A percentile compares a stretch with the other conserved stretches of the same genome.
Conservation (phyloP, 805 yeast genomes). For the Danielia reshetovae region DNA sequence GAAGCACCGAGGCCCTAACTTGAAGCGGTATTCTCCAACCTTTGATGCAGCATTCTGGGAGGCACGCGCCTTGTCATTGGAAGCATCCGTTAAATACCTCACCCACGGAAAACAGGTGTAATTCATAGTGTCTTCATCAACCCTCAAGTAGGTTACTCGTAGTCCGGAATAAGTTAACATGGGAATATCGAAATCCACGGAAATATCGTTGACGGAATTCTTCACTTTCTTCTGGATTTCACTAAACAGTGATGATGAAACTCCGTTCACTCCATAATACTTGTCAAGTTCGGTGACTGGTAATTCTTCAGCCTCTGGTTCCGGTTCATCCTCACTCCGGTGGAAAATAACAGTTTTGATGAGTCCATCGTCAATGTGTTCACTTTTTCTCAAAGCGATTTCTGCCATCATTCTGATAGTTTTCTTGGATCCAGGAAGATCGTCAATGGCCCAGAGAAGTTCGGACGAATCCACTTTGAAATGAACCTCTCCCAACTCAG, state of each 20-base stretch:
- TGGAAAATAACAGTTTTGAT: not conserved
- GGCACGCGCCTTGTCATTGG: not conserved
- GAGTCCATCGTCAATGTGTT: conserved; percentile 1
- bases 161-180: conserved; percentile 63
- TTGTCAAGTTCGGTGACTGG: conserved; percentile 19
- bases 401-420: conserved; percentile 55
- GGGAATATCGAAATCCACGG: conserved; percentile 32
- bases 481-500: conserved; percentile 66
- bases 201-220: conserved; percentile 20
- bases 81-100: conserved; percentile 41
- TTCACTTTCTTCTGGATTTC: conserved; percentile 11
- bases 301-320: conserved; percentile 1
- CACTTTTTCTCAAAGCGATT: conserved; percentile 17
- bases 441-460: conserved; percentile 68
- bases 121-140: conserved; percentile 56
- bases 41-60: not conserved
- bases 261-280: conserved; percentile 36
- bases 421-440: conserved; percentile 56
- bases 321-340: not conserved
- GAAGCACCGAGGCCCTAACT: conserved; percentile 11
- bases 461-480: conserved; percentile 68
- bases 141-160: conserved; percentile 61
- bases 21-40: conserved; percentile 11
- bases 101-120: conserved; percentile 82
- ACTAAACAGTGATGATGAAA: conserved; percentile 23